These are phyloP conservation scores for Guadua angustifolia DNA, from an alignment of 176 grass and related monocot genomes.

Conservation along the genomic window DNA sequence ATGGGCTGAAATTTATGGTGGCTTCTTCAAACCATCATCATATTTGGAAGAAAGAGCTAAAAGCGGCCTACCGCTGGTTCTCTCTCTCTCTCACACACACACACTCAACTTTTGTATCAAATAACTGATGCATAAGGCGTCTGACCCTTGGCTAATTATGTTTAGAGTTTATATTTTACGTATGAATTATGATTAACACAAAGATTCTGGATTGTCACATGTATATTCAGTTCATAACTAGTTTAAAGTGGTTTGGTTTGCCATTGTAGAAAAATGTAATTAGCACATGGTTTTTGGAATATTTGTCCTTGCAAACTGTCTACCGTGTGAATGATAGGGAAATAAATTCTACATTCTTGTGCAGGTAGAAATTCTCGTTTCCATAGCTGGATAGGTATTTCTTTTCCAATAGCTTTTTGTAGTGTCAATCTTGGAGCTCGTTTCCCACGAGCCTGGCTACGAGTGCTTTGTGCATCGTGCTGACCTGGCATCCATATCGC, in stretches of 20 bases:
- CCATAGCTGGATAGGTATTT: neutral
- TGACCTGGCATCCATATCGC: no score
- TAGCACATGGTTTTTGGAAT: no score
- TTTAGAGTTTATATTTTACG: neutral
- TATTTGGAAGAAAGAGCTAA: conserved; percentile 70
- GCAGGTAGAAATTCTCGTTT: neutral
- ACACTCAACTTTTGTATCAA: no score
- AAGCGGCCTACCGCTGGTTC: conserved; percentile 62
- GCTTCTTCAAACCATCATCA: conserved; percentile 74
- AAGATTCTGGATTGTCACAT: neutral
- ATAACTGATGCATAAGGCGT: no score
- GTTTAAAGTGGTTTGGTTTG: neutral
- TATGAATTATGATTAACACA: neutral
- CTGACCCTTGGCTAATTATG: neutral
- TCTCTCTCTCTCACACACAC: neutral
- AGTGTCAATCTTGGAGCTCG: neutral
- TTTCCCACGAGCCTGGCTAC: no score
- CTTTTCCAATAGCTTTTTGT: neutral
- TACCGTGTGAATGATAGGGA: no score
- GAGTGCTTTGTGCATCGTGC: no score
- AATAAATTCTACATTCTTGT: neutral
- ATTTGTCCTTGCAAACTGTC: no score
- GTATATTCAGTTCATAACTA: neutral
- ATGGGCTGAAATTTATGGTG: conserved; percentile 73
- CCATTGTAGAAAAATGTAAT: no score